Conservation (phyloP, 495 filamentous ascomycete genomes). For the Bacidia rubella region DNA sequence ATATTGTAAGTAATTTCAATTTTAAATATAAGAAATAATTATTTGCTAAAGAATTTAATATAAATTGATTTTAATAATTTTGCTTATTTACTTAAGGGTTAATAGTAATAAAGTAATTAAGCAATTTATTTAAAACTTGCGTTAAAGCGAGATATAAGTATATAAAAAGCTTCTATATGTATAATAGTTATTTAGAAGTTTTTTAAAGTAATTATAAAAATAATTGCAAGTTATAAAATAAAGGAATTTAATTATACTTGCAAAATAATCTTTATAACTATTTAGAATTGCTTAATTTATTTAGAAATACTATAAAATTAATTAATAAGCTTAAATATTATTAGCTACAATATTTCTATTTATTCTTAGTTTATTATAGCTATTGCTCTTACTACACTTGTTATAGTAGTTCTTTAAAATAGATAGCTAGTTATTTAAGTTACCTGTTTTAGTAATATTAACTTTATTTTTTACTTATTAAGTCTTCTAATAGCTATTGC, state of each 20-base stretch:
- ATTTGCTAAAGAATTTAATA: not conserved
- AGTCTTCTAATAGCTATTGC: not conserved
- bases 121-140: not conserved
- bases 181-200: not conserved
- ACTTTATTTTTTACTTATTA: not conserved
- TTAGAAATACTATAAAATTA: not conserved
- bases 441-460: no score
- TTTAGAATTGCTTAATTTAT: not conserved
- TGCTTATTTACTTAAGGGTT: not conserved
- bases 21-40: not conserved
- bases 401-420: no score
- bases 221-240: not conserved
- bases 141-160: not conserved
- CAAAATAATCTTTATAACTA: constrained; percentile 1
- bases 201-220: not conserved
- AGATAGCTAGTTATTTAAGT: no score
- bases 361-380: no score
- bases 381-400: not conserved
- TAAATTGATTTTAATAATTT: not conserved
- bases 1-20: not conserved
- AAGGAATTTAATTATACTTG: not conserved
- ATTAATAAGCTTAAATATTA: not conserved
- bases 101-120: not conserved
- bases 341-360: not conserved
- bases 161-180: not conserved